A percentile compares a stretch with the other conserved stretches of the same genome.
These are phyloP conservation scores for Waltiozyma sp. DNA, from an alignment of 1,139 yeast genomes.

Conservation along the genomic window DNA sequence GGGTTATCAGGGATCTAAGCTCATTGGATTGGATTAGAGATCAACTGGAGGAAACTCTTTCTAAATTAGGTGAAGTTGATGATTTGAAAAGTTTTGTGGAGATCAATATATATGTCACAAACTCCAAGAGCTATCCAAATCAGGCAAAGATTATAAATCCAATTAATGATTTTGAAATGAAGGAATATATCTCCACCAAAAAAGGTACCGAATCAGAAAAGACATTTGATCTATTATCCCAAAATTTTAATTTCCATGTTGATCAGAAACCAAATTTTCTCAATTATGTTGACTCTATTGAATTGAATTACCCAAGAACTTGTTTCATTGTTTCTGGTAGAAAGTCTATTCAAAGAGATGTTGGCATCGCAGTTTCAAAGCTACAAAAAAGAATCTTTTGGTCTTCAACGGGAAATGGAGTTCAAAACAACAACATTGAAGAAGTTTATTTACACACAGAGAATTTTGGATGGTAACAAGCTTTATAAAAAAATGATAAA, in stretches of 20 bases:
- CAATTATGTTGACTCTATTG: conserved; percentile 6
- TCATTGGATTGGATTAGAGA: conserved; percentile 35
- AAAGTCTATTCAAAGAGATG: conserved; percentile 31
- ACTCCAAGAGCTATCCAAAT: conserved; percentile 5
- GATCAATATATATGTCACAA: conserved; percentile 14
- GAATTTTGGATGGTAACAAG: conserved; percentile 40
- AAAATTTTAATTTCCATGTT: conserved; percentile 3
- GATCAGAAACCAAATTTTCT: conserved; percentile 28
- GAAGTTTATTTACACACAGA: conserved; percentile 53
- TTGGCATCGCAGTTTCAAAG: conserved; percentile 33
- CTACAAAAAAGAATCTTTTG: conserved; percentile 21
- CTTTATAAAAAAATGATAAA: no score
- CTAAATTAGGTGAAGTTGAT: conserved; percentile 4
- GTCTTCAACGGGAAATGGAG: conserved; percentile 1
- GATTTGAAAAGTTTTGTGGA: conserved; percentile 3
- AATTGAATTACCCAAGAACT: conserved; percentile 23
- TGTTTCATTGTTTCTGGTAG: conserved; percentile 45
- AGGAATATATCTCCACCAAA: conserved; percentile 1
- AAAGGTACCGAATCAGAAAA: background rate
- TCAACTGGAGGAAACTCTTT: conserved; percentile 23
- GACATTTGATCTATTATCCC: background rate
- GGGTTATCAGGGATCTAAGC: conserved; percentile 33
- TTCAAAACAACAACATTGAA: conserved; percentile 18
- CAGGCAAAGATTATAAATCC: conserved; percentile 1
- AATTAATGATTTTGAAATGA: background rate